Percentiles rank a stretch among this genome's conserved stretches.
Evolutionary conservation across 2,329 filamentous ascomycete genomes (phyloP).

Genomic region (Fusarium keratoplasticum): DNA sequence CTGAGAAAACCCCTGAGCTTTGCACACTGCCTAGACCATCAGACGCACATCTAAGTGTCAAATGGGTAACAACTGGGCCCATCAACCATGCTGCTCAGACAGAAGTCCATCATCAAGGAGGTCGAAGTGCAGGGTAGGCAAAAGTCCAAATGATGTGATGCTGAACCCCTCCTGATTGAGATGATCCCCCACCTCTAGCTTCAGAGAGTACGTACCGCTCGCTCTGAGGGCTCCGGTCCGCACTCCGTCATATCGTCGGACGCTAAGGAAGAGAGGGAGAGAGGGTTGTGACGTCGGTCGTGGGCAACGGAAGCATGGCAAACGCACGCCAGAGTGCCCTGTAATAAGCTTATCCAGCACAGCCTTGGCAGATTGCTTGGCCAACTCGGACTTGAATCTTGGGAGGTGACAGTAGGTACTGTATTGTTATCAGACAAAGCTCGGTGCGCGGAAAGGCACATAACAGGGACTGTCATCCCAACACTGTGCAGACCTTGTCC

Average conservation of each 20-base stretch:
- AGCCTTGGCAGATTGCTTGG: constrained; percentile 13
- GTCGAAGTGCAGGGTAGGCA: constrained; percentile 14
- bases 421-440: neutral
- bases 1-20: neutral
- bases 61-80: neutral
- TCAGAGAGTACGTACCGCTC: neutral
- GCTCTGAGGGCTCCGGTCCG: neutral
- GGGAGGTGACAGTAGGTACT: neutral
- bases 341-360: constrained; percentile 37
- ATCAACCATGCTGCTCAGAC: neutral
- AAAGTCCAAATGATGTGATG: neutral
- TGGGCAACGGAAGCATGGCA: constrained; percentile 7
- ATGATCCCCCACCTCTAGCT: constrained; percentile 37
- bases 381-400: neutral
- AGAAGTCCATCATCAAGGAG: neutral
- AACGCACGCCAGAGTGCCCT: constrained; percentile 7
- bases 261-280: neutral
- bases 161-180: constrained; percentile 30
- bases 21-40: neutral
- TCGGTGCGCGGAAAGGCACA: neutral
- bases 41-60: neutral
- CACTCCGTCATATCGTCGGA: neutral
- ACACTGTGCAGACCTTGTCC: neutral
- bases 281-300: constrained; percentile 26
- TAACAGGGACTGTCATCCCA: neutral